Evolutionary conservation across 805 yeast genomes (phyloP), one percentile per base, ranked within the genome.

Genomic region (Candida awuae): DNA sequence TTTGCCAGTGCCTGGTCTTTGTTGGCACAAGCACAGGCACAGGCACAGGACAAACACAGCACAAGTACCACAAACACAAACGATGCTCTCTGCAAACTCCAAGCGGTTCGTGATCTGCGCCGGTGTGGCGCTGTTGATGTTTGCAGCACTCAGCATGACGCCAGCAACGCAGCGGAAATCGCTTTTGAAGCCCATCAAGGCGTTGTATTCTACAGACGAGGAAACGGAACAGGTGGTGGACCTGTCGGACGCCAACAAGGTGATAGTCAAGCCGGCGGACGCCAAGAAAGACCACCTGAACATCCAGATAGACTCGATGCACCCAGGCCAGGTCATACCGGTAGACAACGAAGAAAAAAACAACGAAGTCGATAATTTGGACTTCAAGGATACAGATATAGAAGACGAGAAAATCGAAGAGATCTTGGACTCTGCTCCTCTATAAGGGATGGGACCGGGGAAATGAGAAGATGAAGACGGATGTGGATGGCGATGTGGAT

Each of bases 141-240:
- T 41, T n/a, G 41, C 38, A 17, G 31, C 43, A 3, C 14, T 45
- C 12, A 19, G 39, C 5, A 45, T 43, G 46, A 39, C 45, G 4
- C 45, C 49, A 20, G 39, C 21, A 13, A 18, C 30, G 20, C 38
- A 44, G 13, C 28, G 29, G 10, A 20, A 27, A 15, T 23, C 31
- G n/a, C 14, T 34, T 2, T 14, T 37, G 1, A 30, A 34, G 25
- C 45, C 33, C 21, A 30, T 42, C 8, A 20, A 12, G 6, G 10
- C 28, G 2, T 12, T 40, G 12, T 40, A 40, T 13, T 23, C 27
- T 19, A 15, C 18, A 4, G 27, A 17, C 6, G 26, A 31, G 12
- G 15, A 19, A 6, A 16, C 14, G 13, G 26, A 14, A 17, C 5
- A 27, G 15, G 13, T 23, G 12, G 19, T 12, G 7, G 42, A 35